Evolutionary conservation across 331 rosid species (phyloP).

Genomic region (Quercus tomentella): DNA sequence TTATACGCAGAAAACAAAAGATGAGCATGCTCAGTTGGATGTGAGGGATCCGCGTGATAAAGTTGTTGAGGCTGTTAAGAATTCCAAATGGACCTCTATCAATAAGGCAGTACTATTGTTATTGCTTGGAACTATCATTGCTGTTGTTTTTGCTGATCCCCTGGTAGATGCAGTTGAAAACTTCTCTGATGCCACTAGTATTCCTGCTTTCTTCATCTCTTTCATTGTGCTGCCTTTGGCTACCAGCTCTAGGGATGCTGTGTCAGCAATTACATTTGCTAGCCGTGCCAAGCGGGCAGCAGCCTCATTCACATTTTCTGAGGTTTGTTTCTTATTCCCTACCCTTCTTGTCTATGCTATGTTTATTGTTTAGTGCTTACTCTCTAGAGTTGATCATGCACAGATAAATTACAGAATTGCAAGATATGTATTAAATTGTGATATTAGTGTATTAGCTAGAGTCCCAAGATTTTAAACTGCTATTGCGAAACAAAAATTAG

Average conservation of each 20-base stretch:
- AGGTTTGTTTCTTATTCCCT: slow-evolving; percentile 50
- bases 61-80: slow-evolving; percentile 31
- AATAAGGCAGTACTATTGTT: slow-evolving; percentile 60
- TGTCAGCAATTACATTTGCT: slow-evolving; percentile 82
- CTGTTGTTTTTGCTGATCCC: slow-evolving; percentile 88
- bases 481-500: background rate
- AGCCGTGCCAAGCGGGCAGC: slow-evolving; percentile 78
- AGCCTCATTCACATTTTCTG: slow-evolving; percentile 88
- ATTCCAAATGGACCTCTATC: slow-evolving; percentile 33
- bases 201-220: slow-evolving; percentile 97
- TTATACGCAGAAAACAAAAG: slow-evolving; percentile 51
- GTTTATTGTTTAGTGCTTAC: background rate
- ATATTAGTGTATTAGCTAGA: background rate
- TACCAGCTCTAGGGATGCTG: slow-evolving; percentile 95
- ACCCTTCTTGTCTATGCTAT: background rate
- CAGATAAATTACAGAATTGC: background rate
- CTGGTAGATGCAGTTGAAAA: slow-evolving; percentile 87
- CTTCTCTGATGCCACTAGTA: slow-evolving; percentile 82
- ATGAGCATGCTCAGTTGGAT: slow-evolving; percentile 69
- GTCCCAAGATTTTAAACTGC: background rate
- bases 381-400: background rate
- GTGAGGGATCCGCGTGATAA: slow-evolving; percentile 41
- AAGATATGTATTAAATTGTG: background rate
- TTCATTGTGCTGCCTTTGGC: slow-evolving; percentile 86
- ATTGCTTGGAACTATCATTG: slow-evolving; percentile 67